A percentile compares a stretch with the other conserved stretches of the same genome.
Evolutionary conservation across 805 yeast genomes (phyloP).

Genomic region (Groenewaldozyma tartarivorans): DNA sequence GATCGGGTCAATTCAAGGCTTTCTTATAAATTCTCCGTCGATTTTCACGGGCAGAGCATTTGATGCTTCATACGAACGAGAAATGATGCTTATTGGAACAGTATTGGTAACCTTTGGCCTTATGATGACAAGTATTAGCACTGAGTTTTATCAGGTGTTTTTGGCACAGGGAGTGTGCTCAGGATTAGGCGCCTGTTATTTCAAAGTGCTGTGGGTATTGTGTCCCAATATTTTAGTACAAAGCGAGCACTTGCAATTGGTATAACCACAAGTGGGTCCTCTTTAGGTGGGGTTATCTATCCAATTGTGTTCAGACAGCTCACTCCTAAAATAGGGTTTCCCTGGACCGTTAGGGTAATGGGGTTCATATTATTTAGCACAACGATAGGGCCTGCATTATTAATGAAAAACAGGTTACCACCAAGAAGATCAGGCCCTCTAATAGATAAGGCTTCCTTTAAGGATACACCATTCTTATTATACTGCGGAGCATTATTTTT

Average conservation of each 20-base stretch:
- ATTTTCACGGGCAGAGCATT: conserved; percentile 21
- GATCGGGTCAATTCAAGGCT: conserved; percentile 25
- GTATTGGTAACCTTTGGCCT: conserved; percentile 16
- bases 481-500: conserved; percentile 19
- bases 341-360: conserved; percentile 38
- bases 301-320: conserved; percentile 37
- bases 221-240: conserved; percentile 35
- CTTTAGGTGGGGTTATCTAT: conserved; percentile 39
- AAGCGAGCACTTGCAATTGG: conserved; percentile 36
- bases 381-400: conserved; percentile 16
- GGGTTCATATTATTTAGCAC: conserved; percentile 32
- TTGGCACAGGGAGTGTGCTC: conserved; percentile 40
- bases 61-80: conserved; percentile 19
- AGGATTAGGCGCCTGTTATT: conserved; percentile 36
- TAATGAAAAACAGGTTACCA: conserved; percentile 23
- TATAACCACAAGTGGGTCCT: conserved; percentile 38
- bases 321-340: conserved; percentile 35
- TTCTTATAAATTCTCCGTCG: conserved; percentile 17
- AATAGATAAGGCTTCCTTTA: conserved; percentile 6
- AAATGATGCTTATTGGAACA: conserved; percentile 18
- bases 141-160: conserved; percentile 38
- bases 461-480: conserved; percentile 17
- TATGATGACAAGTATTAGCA: conserved; percentile 26
- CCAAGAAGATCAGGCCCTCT: conserved; percentile 21
- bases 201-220: conserved; percentile 34